Evolutionary conservation across 1,139 yeast genomes (phyloP), one percentile per base, ranked within the genome.

Genomic region (Petasospora fabianii): DNA sequence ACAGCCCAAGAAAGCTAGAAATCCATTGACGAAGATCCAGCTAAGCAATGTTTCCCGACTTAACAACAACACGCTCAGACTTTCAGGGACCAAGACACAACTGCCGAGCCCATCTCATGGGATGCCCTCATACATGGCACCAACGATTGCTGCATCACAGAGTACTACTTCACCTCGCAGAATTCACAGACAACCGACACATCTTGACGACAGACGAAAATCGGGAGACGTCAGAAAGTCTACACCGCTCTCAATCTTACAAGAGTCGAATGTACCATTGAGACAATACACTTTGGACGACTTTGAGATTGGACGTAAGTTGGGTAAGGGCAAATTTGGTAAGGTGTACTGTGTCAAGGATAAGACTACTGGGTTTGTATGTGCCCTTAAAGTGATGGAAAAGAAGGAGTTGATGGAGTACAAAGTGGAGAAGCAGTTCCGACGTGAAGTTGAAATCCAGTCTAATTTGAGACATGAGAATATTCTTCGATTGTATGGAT

Each of bases 271-370:
- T 10, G 53, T 54, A 1, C 57, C 56, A 1, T 37, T 50, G 32
- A 44, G 56, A 33, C 48, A 54, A 17, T 53, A 52, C 35, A 43
- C 51, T 1, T 39, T 80, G 20, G 64, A 71, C 22, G 95, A 86
- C 56, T 92, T 87, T 64, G 96, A 88, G 51, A 73, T 92, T 32
- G 98, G 98, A 11, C 75, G 83, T 40, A 80, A 84, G 42, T 70
- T 92, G 27, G 98, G 98, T 0, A 87, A 86, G 57, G 98, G 98
- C 3, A 88, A 88, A 60, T 78, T 90, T 53, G 98, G 98, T 3
- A 80, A 78, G 51, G 98, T 92, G 0, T 90, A 88, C 61, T 85
- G 96, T 55, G 97, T 84, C 12, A 72, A 75, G 44, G 97, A 90
- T 57, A 80, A 75, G 51, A 54, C 64, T 22, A 74, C 87, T 0